Conservation (phyloP, 148 eudicot species). For the Selenicereus undatus region DNA sequence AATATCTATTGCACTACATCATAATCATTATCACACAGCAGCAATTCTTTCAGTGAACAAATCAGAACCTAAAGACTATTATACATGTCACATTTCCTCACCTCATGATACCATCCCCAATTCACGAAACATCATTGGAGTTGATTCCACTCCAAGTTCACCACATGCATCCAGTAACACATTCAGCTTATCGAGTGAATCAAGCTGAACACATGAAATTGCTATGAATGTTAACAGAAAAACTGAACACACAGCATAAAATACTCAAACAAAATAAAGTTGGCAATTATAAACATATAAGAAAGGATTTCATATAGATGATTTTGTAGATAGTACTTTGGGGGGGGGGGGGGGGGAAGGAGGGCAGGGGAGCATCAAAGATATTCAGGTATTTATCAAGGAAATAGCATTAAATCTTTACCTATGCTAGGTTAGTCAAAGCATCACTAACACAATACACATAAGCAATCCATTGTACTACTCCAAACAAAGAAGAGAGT, state of each 20-base stretch:
- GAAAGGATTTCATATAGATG: neutral
- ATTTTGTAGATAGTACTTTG: neutral
- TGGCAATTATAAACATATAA: neutral
- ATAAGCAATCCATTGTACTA: too few species aligned
- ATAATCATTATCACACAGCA: neutral
- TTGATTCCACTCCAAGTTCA: conserved; percentile 53
- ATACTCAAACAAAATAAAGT: neutral
- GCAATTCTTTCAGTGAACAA: conserved; percentile 8
- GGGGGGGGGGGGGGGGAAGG: too few species aligned
- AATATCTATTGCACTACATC: neutral
- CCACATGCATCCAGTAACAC: conserved; percentile 47
- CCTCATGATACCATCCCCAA: conserved; percentile 76
- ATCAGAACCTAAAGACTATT: conserved; percentile 4
- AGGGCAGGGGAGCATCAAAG: too few species aligned
- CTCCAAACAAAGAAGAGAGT: too few species aligned
- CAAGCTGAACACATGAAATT: conserved; percentile 34
- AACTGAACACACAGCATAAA: neutral
- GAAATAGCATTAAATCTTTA: too few species aligned
- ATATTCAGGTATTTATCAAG: too few species aligned
- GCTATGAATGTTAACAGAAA: neutral
- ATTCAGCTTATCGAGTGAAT: conserved; percentile 53
- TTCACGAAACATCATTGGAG: conserved; percentile 45
- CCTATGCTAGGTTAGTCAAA: too few species aligned
- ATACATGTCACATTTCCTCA: conserved; percentile 17
- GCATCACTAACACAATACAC: too few species aligned